Base-by-base conservation (phyloP, 1,284 basidiomycete species). In the Psilocybe mexicana region DNA sequence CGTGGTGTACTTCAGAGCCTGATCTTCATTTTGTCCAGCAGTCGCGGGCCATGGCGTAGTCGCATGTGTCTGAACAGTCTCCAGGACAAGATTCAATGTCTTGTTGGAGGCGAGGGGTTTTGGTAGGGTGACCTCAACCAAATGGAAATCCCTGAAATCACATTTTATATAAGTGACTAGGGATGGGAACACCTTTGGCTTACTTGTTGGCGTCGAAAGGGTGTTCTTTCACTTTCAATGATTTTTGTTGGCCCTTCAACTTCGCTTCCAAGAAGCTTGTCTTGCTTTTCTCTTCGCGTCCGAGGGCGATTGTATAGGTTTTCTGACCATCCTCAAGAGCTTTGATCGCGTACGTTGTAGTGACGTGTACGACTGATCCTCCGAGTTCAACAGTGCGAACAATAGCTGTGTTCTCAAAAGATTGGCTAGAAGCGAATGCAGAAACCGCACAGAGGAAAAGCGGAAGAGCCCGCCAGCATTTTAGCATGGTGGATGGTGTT, bases 301-400 rank as follows among this genome's bases (percentile, higher is more conserved):
- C 80, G 23, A 96, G 76, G 5, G 90, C 85, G 61, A 96, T 74
- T 46, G 86, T 83, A 70, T 94, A 94, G 40, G 82, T 75, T 42
- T 79, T 80, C 7, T 86, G 81, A 47, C 76, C 80, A 61, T 85
- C 76, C 61, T 84, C 80, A 28, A 90, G 79, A 48, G 90, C 84
- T 72, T 87, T 92, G 70, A 92, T 83, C 18, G 92, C 88, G 74
- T 91, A 96, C 56, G 92, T 92, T 49, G 94, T 96, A 49, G 87
- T 90, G 76, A 94, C 85, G 74, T 89, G 87, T 54, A 93, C 88
- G 26, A 93, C 82, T 30, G 93, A 81, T 59, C 94, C 94, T 43
- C 90, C 93, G 43, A 96, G 88, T 68, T 96, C 94, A 62, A 94
- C 79, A 8, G 89, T 88, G 66, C 93, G 88, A 24, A 93, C 90